Base-by-base conservation (phyloP, 768 basidiomycete species). In the Coprinellus micaceus region DNA sequence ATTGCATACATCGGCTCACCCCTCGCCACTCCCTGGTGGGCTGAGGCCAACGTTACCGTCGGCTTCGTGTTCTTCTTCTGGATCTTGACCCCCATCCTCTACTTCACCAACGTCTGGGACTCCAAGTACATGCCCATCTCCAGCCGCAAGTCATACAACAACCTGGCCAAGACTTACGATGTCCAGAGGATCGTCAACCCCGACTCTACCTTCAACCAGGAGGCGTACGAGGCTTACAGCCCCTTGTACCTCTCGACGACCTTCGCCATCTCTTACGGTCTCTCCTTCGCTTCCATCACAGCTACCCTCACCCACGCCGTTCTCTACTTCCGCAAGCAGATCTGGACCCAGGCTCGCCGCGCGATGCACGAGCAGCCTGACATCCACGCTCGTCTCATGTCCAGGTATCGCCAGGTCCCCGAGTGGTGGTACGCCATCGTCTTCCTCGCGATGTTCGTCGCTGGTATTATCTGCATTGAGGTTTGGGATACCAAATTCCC, bases 311-410 rank as follows among this genome's bases (percentile, higher is more conserved):
- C 77, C 26, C 92, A 94, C 62, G 82, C 89, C 0, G 69, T 74
- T 67, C 74, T 92, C 36, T 90, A 81, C 71, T 89, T 84, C 79
- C 82, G 89, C 61, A 87, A 89, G 65, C 88, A 89, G 64, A 88
- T 93, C 53, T 86, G 82, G 83, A 71, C 69, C 0, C 89, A 91
- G 67, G 72, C 84, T 26, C 83, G 84, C 48, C 81, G 85, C 51
- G 79, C 89, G 12, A 80, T 91, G 71, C 70, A 79, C 45, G 91
- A 92, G 62, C 89, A 93, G 63, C 85, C 88, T 1, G 91, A 94
- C 71, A 82, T 94, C 58, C 91, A 94, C 63, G 88, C 89, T 19
- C 82, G 89, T 12, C 75, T 94, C 36, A 94, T 94, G 92, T 74
- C 79, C 12, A 71, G 72, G 48, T 94, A 94, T 66, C 76, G 74